phyloP scores from a whole-genome alignment of 2,329 filamentous ascomycete species.

The Beauveria sp. region DNA sequence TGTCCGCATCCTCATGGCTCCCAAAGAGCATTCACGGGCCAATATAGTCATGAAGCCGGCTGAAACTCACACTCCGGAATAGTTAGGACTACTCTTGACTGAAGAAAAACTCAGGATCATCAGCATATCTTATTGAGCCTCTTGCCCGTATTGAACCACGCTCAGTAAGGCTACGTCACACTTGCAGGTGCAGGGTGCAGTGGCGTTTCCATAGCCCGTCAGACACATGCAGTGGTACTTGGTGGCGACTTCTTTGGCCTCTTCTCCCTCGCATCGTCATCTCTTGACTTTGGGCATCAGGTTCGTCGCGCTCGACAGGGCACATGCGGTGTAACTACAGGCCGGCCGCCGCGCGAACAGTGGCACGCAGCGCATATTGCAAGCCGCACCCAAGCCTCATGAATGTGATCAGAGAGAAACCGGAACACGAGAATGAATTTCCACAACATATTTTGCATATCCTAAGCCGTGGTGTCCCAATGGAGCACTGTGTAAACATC shows the following conservation, averaged over 20 bases:
- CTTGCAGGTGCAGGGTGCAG: background rate
- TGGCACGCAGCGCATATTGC: background rate
- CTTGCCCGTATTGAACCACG: slow-evolving; percentile 1
- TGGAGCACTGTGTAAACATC: background rate
- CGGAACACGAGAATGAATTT: no score
- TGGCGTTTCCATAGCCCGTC: background rate
- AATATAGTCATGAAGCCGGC: no score
- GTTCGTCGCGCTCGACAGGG: background rate
- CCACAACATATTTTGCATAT: background rate
- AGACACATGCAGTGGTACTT: slow-evolving; percentile 1
- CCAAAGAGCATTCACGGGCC: no score
- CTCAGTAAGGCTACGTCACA: background rate
- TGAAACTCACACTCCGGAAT: no score
- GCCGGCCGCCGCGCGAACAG: background rate
- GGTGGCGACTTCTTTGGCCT: background rate
- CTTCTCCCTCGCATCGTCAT: background rate
- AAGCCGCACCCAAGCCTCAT: no score
- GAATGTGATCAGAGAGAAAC: no score
- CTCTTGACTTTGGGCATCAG: background rate
- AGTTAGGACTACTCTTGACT: no score
- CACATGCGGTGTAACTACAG: background rate
- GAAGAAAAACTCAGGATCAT: no score
- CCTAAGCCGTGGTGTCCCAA: background rate
- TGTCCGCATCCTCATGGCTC: no score
- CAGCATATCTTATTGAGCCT: background rate